phyloP scores from a whole-genome alignment of 2,329 filamentous ascomycete genomes.

The Scolecobasidium constrictum region DNA sequence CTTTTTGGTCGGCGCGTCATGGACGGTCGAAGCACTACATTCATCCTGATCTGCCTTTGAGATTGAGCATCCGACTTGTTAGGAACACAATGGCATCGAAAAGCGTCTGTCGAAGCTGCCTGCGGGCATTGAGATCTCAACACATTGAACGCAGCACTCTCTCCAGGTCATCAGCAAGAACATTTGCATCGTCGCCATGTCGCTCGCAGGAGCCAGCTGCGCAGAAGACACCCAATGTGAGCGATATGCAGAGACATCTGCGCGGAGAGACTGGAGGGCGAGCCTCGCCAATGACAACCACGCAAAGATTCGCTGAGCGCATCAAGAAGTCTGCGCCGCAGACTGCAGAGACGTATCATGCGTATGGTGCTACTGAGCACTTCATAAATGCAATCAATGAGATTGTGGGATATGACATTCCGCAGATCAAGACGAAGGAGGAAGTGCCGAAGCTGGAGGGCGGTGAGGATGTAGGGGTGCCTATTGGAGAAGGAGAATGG shows the following conservation, averaged over 20 bases:
- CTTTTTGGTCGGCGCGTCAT: no score
- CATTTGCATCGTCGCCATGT: neutral
- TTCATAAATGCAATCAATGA: constrained; percentile 65
- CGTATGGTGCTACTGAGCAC: constrained; percentile 67
- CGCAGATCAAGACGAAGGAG: constrained; percentile 53
- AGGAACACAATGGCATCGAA: constrained; percentile 15
- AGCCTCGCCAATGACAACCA: neutral
- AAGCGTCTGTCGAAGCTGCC: constrained; percentile 15
- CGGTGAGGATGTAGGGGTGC: constrained; percentile 62
- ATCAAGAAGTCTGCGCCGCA: constrained; percentile 20
- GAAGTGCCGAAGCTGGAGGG: constrained; percentile 60
- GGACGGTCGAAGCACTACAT: no score
- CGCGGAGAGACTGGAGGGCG: neutral
- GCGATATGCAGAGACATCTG: neutral
- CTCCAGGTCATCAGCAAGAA: constrained; percentile 10
- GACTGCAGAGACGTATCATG: constrained; percentile 58
- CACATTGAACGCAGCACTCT: constrained; percentile 1
- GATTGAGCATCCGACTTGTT: no score
- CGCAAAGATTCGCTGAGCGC: constrained; percentile 12
- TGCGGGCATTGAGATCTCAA: constrained; percentile 15
- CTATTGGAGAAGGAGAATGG: constrained; percentile 67
- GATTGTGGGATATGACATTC: constrained; percentile 67
- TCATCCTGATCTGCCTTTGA: no score
- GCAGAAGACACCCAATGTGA: neutral
- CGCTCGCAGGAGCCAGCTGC: neutral